These are phyloP conservation scores for Solioccasus polychromus DNA, from an alignment of 768 basidiomycete species.

Conservation along the genomic window DNA sequence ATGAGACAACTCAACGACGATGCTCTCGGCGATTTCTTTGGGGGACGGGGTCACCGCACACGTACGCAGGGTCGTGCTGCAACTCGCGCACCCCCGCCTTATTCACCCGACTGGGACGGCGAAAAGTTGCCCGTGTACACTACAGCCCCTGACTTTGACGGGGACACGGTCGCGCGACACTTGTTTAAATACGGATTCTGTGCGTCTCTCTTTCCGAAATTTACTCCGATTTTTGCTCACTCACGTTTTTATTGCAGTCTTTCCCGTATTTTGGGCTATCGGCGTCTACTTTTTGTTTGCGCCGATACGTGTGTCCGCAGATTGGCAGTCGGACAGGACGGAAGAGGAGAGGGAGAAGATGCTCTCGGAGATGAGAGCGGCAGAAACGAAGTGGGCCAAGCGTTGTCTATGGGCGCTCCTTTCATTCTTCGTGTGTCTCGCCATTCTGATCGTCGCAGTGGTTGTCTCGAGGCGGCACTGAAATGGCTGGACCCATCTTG, in stretches of 20 bases:
- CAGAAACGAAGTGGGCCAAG: slow-evolving; percentile 56
- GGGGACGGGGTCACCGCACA: slow-evolving; percentile 23
- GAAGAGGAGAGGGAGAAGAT: slow-evolving; percentile 47
- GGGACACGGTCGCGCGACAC: slow-evolving; percentile 54
- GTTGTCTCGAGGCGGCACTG: slow-evolving; percentile 22
- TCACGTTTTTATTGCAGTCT: slow-evolving; percentile 38
- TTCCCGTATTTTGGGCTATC: slow-evolving; percentile 60
- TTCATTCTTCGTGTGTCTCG: slow-evolving; percentile 40
- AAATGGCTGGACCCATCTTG: slow-evolving; percentile 10
- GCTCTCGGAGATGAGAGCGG: slow-evolving; percentile 43
- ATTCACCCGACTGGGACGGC: slow-evolving; percentile 39
- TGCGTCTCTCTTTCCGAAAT: slow-evolving; percentile 30
- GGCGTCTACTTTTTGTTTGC: slow-evolving; percentile 54
- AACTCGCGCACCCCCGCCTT: slow-evolving; percentile 43
- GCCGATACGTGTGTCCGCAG: slow-evolving; percentile 46
- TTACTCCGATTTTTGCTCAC: not conserved
- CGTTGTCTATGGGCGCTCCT: slow-evolving; percentile 54
- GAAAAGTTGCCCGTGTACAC: slow-evolving; percentile 27
- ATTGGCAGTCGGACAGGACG: slow-evolving; percentile 58
- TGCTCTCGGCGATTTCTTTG: slow-evolving; percentile 31
- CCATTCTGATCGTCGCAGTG: slow-evolving; percentile 24
- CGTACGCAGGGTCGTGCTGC: slow-evolving; percentile 24
- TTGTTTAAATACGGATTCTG: slow-evolving; percentile 64
- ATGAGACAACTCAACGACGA: slow-evolving; percentile 28
- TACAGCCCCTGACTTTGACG: slow-evolving; percentile 39